Percentiles rank a stretch among this genome's conserved stretches.
Conservation (phyloP, 192 early-diverging fungal species). For the Entophlyctis helioformis region DNA sequence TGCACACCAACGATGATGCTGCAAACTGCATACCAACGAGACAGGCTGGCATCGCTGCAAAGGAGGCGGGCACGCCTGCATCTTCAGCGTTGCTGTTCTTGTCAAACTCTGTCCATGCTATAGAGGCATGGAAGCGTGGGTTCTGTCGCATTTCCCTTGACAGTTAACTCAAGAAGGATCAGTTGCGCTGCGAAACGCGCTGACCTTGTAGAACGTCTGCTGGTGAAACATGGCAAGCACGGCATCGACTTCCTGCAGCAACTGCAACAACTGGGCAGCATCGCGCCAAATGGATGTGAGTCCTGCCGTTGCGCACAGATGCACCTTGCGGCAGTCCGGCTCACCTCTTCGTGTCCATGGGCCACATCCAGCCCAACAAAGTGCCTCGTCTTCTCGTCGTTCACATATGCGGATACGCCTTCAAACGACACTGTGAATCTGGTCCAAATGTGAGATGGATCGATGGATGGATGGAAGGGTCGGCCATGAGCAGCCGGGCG, state of each 20-base stretch:
- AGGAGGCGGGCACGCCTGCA: too few species aligned
- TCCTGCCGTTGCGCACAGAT: too few species aligned
- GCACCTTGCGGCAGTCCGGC: too few species aligned
- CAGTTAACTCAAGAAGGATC: background rate
- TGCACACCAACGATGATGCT: too few species aligned
- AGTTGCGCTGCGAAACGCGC: too few species aligned
- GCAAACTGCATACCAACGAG: too few species aligned
- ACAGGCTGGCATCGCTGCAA: too few species aligned
- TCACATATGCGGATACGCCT: constrained; percentile 16
- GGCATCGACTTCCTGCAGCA: constrained; percentile 2
- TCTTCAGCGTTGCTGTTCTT: too few species aligned
- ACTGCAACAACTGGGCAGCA: background rate
- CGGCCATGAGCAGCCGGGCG: background rate
- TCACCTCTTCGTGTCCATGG: constrained; percentile 24
- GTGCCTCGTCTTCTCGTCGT: constrained; percentile 29
- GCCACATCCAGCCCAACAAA: constrained; percentile 36
- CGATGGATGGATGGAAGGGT: too few species aligned
- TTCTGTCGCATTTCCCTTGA: background rate
- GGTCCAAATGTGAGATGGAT: background rate
- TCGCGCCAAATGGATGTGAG: too few species aligned
- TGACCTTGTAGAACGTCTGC: constrained; percentile 6
- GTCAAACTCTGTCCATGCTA: too few species aligned
- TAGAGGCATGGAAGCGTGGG: constrained; percentile 5
- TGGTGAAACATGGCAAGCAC: constrained; percentile 3
- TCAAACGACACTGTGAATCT: constrained; percentile 24